Evolutionary conservation across 495 filamentous ascomycete species (phyloP).

Genomic region (Aspergillus campestris): DNA sequence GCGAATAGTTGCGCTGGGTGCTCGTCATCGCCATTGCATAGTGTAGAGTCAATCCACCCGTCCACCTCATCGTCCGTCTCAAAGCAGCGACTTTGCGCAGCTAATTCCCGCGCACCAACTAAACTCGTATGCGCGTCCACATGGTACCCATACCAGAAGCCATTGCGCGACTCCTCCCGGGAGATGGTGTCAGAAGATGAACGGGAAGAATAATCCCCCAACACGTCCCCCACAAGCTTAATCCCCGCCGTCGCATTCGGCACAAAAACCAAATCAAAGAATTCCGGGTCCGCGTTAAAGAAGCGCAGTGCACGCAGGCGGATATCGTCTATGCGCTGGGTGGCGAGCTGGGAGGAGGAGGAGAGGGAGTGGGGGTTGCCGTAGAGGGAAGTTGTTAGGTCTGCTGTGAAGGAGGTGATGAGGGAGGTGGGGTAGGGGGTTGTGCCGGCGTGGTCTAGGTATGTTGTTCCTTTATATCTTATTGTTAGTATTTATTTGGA

Average conservation of each 20-base stretch:
- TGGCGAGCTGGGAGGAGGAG: constrained; percentile 67
- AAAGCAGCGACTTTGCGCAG: constrained; percentile 58
- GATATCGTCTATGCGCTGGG: constrained; percentile 64
- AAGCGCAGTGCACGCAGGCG: constrained; percentile 64
- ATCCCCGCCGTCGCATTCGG: constrained; percentile 88
- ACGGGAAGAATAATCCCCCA: constrained; percentile 17
- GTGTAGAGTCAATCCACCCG: constrained; percentile 46
- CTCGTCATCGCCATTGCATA: constrained; percentile 12
- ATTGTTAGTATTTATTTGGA: neutral
- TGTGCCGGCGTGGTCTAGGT: constrained; percentile 90
- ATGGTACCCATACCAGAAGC: constrained; percentile 81
- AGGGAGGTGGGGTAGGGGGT: constrained; percentile 74
- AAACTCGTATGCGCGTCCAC: constrained; percentile 81
- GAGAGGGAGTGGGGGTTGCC: constrained; percentile 92
- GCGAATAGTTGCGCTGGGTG: constrained; percentile 53
- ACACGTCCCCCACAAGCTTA: constrained; percentile 72
- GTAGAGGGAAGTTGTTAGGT: constrained; percentile 71
- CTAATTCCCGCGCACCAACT: constrained; percentile 71
- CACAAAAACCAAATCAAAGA: constrained; percentile 87
- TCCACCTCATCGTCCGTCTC: constrained; percentile 55
- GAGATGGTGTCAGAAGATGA: too few species aligned
- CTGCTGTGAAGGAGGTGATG: constrained; percentile 64
- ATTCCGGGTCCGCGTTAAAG: constrained; percentile 74
- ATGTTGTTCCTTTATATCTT: constrained; percentile 53
- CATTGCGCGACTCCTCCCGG: constrained; percentile 45